Conservation (phyloP, 352 stramenopile species). For the Vaucheria bursata region DNA sequence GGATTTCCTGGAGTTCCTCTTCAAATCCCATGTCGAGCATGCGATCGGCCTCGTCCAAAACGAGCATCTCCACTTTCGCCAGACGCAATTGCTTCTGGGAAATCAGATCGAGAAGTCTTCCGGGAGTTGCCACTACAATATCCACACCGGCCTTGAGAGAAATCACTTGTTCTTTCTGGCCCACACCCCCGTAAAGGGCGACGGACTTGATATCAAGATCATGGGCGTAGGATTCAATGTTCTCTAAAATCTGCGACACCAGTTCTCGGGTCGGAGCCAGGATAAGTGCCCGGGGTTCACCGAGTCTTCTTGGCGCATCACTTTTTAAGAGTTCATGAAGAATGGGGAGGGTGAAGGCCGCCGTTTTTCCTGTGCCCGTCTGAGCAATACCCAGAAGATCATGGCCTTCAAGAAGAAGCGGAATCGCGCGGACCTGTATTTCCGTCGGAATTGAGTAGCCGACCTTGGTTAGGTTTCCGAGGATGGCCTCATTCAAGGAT, state of each 20-base stretch:
- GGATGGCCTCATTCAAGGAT: too few species aligned
- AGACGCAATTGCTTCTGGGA: constrained; percentile 71
- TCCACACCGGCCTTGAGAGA: constrained; percentile 64
- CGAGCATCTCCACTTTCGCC: constrained; percentile 69
- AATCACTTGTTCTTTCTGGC: constrained; percentile 81
- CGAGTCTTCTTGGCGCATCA: neutral
- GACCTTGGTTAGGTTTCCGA: too few species aligned
- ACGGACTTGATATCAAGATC: constrained; percentile 68
- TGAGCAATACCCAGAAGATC: constrained; percentile 81
- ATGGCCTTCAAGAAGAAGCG: constrained; percentile 66
- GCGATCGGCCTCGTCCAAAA: constrained; percentile 92
- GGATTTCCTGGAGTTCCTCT: too few species aligned
- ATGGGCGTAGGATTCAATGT: constrained; percentile 78
- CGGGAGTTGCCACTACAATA: constrained; percentile 89
- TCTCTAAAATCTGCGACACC: constrained; percentile 86
- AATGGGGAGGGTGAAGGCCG: constrained; percentile 84
- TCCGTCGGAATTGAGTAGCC: too few species aligned
- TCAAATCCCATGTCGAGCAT: too few species aligned
- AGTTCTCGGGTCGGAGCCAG: constrained; percentile 93
- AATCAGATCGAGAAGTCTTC: constrained; percentile 79
- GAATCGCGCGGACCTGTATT: constrained; percentile 96
- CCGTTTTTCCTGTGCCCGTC: constrained; percentile 85
- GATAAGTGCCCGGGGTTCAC: constrained; percentile 73
- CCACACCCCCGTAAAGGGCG: constrained; percentile 89
- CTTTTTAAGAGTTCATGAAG: constrained; percentile 64